phyloP scores from a whole-genome alignment of 345 rosid species.

The Salix dunnii region DNA sequence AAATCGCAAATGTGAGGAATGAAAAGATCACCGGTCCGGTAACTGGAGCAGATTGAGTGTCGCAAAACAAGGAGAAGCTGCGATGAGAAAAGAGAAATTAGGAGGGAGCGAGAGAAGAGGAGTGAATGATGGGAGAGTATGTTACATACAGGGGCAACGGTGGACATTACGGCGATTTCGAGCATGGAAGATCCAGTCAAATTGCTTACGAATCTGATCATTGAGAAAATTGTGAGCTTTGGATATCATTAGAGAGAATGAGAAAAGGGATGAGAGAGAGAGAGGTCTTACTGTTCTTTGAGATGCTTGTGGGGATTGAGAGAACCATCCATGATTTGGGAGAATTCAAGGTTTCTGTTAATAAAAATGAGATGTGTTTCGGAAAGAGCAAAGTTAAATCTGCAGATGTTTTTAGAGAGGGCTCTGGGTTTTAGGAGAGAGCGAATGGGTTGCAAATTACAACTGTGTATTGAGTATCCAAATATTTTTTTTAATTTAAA shows the following conservation, averaged over 20 bases:
- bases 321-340: slow-evolving; percentile 44
- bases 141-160: slow-evolving; percentile 53
- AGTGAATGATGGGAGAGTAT: neutral
- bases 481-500: too few species aligned
- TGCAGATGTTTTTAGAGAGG: too few species aligned
- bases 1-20: too few species aligned
- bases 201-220: slow-evolving; percentile 78
- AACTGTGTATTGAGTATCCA: too few species aligned
- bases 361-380: too few species aligned
- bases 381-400: neutral
- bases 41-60: slow-evolving; percentile 36
- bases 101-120: neutral
- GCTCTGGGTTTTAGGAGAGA: too few species aligned
- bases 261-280: neutral
- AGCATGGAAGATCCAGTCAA: slow-evolving; percentile 72
- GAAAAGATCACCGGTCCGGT: slow-evolving; percentile 33
- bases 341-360: neutral
- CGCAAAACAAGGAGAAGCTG: slow-evolving; percentile 64
- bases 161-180: slow-evolving; percentile 55
- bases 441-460: too few species aligned
- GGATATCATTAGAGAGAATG: neutral
- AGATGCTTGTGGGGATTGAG: slow-evolving; percentile 71
- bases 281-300: slow-evolving; percentile 59
- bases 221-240: slow-evolving; percentile 3
- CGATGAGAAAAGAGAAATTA: neutral